Evolutionary conservation across 257 asterid species (phyloP).

Genomic region (Lantana camara): DNA sequence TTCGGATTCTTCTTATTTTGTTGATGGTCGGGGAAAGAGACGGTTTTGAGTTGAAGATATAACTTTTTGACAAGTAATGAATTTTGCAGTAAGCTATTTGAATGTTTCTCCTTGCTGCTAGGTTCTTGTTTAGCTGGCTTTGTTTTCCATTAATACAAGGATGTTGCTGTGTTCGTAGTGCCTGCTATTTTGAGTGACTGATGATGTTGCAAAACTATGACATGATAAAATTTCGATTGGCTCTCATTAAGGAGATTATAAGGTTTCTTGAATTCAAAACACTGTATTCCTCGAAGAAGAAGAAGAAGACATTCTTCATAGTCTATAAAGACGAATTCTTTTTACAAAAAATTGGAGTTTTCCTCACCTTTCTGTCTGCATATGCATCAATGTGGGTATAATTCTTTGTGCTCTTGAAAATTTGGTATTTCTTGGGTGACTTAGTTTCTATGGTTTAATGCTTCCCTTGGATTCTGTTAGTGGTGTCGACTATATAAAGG

Average conservation of each 20-base stretch:
- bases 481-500: background rate
- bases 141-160: background rate
- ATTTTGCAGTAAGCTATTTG: background rate
- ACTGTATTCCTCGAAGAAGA: background rate
- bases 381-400: background rate
- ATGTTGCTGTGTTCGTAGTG: background rate
- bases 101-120: background rate
- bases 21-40: background rate
- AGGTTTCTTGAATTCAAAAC: background rate
- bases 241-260: background rate
- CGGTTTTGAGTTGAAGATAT: background rate
- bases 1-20: background rate
- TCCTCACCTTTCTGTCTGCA: background rate
- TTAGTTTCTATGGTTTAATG: slow-evolving; percentile 2
- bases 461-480: background rate
- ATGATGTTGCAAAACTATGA: background rate
- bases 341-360: background rate
- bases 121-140: background rate
- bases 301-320: no score
- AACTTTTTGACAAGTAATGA: background rate
- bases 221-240: background rate
- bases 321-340: background rate
- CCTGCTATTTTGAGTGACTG: slow-evolving; percentile 1
- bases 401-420: background rate
- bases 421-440: background rate